phyloP scores from a whole-genome alignment of 129 eudicot genomes.

The Ambrosia trifida region DNA sequence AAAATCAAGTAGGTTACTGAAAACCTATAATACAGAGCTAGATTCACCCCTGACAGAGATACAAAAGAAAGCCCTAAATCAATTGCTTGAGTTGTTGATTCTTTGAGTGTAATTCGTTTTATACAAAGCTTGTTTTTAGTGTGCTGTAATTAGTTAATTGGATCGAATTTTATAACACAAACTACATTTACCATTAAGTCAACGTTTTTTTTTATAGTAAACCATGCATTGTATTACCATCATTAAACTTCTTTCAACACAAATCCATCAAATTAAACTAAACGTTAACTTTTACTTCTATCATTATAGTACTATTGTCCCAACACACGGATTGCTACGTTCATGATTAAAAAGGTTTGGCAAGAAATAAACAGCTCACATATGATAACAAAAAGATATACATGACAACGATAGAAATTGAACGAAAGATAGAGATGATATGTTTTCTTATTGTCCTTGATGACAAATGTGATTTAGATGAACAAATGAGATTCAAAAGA shows the following conservation, averaged over 20 bases:
- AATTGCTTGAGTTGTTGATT: too few species aligned
- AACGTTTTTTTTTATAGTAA: too few species aligned
- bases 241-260: neutral
- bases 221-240: neutral
- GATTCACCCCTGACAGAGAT: too few species aligned
- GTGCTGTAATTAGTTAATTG: too few species aligned
- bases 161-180: too few species aligned
- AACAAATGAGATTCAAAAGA: constrained; percentile 35
- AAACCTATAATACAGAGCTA: too few species aligned
- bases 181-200: too few species aligned
- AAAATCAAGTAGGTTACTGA: too few species aligned
- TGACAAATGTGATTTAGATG: constrained; percentile 22
- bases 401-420: constrained; percentile 1
- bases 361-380: neutral
- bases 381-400: constrained; percentile 6
- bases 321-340: neutral
- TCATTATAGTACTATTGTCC: constrained; percentile 8
- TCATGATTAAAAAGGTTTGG: constrained; percentile 8
- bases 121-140: too few species aligned
- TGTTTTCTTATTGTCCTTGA: constrained; percentile 28
- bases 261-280: neutral
- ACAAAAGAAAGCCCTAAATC: too few species aligned
- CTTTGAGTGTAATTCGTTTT: too few species aligned
- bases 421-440: constrained; percentile 28
- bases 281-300: constrained; percentile 17